phyloP scores from a whole-genome alignment of 1,139 yeast genomes.

The Groenewaldozyma auringiensis region DNA sequence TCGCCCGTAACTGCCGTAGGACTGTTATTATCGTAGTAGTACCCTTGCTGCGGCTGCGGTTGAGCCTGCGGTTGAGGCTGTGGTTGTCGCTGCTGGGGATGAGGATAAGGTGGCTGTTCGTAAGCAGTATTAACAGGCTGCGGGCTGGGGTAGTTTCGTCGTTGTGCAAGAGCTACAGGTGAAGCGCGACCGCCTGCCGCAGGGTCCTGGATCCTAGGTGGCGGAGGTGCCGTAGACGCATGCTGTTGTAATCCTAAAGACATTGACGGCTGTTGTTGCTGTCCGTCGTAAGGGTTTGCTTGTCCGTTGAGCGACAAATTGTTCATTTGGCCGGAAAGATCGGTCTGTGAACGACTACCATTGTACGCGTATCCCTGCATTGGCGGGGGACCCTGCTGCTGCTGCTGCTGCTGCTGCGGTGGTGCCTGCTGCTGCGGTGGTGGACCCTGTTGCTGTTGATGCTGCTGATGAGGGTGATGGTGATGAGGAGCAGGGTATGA shows the following conservation, averaged over 20 bases:
- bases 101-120: conserved; percentile 3
- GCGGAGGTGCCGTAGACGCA: conserved; percentile 6
- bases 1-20: conserved; percentile 18
- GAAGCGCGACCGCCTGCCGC: conserved; percentile 11
- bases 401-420: conserved; percentile 4
- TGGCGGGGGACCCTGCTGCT: conserved; percentile 7
- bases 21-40: conserved; percentile 11
- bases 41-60: conserved; percentile 1
- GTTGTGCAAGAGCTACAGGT: conserved; percentile 12
- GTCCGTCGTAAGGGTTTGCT: background rate
- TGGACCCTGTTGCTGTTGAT: conserved; percentile 6
- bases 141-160: conserved; percentile 6
- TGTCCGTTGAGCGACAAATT: conserved; percentile 13
- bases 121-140: background rate
- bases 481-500: conserved; percentile 2
- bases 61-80: conserved; percentile 5
- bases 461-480: conserved; percentile 7
- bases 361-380: conserved; percentile 4
- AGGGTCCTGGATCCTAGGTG: conserved; percentile 10
- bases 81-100: conserved; percentile 6
- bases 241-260: background rate
- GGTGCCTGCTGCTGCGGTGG: conserved; percentile 8
- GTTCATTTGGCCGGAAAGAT: conserved; percentile 14
- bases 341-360: conserved; percentile 17
- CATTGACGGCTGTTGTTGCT: background rate